phyloP scores from a whole-genome alignment of 2,329 filamentous ascomycete genomes.

The Stachybotrys chlorohalonatus region DNA sequence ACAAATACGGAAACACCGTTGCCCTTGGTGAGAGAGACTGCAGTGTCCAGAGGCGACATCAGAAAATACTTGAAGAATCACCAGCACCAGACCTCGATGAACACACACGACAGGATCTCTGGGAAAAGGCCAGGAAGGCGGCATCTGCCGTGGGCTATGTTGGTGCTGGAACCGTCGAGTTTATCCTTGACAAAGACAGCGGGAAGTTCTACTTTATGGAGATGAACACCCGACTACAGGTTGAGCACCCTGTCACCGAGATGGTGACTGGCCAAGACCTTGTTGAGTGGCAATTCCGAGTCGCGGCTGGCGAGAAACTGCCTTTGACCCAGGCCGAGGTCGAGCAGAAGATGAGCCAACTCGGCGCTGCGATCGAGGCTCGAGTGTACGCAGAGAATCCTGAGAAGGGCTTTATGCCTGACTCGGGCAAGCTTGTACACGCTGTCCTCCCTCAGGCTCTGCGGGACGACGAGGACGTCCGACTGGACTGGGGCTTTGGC shows the following conservation, averaged over 20 bases:
- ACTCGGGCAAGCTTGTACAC: slow-evolving; percentile 81
- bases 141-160: slow-evolving; percentile 74
- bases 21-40: slow-evolving; percentile 85
- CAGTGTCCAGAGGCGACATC: slow-evolving; percentile 76
- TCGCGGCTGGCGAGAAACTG: slow-evolving; percentile 47
- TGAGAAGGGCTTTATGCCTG: slow-evolving; percentile 83
- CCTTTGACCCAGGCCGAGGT: slow-evolving; percentile 54
- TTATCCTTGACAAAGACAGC: slow-evolving; percentile 75
- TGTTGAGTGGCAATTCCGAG: slow-evolving; percentile 93
- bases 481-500: slow-evolving; percentile 89
- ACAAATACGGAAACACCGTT: slow-evolving; percentile 68
- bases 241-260: slow-evolving; percentile 87
- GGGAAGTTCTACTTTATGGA: slow-evolving; percentile 78
- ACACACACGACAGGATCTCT: slow-evolving; percentile 49
- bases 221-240: slow-evolving; percentile 83
- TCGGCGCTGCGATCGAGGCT: slow-evolving; percentile 88
- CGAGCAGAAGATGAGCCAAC: slow-evolving; percentile 61
- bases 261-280: slow-evolving; percentile 64
- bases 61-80: slow-evolving; percentile 87
- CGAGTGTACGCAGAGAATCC: slow-evolving; percentile 96
- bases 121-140: slow-evolving; percentile 56
- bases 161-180: slow-evolving; percentile 86
- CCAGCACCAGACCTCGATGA: slow-evolving; percentile 63
- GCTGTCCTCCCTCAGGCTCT: slow-evolving; percentile 62
- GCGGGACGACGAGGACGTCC: slow-evolving; percentile 57